Evolutionary conservation across 129 eudicot genomes (phyloP), one percentile per base, ranked within the genome.

Genomic region (Saposhnikovia divaricata): DNA sequence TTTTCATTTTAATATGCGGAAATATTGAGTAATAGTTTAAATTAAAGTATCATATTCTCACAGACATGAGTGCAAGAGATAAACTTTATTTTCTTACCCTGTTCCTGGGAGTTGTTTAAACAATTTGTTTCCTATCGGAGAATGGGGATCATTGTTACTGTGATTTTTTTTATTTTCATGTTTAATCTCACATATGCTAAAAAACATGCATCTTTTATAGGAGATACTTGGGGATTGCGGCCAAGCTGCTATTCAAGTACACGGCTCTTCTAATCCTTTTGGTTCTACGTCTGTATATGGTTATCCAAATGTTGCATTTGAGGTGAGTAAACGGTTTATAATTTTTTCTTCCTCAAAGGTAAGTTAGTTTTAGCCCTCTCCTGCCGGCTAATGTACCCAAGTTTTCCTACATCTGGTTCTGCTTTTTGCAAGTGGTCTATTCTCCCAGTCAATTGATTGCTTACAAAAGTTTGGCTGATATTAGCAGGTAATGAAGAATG

Each of bases 221-320:
- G 96, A 90, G 78, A 90, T 95, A 51, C 91, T 95, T 39, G 98
- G 98, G 68, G 96, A 95, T 80, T 86, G 96, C 80, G 96, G 97
- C 19, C 91, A 87, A 77, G 93, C 96, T 65, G 97, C 97, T 83
- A 90, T 92, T 25, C 97, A 91, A 85, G 87, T 96, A 53, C 97
- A 90, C 80, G 98, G 92, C 71, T 95, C 97, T 69, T 78, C 87
- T 51, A 89, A 93, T 79, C 98, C 94, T 25, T 95, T 95, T 85
- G 98, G 98, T 78, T 87, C 98, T 21, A 92, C 98, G 42, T 86
- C 90, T 79, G 97, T 92, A 44, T 95, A 95, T 78, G 97, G 98
- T 31, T 95, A 95, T 85, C 98, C 85, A 38, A 90, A 92, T 86
- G 86, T 90, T 84, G 98, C 98, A 46, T 90, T 95, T 80, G 98